phyloP scores from a whole-genome alignment of 164 flowering plant genomes.

The Macadamia tetraphylla region DNA sequence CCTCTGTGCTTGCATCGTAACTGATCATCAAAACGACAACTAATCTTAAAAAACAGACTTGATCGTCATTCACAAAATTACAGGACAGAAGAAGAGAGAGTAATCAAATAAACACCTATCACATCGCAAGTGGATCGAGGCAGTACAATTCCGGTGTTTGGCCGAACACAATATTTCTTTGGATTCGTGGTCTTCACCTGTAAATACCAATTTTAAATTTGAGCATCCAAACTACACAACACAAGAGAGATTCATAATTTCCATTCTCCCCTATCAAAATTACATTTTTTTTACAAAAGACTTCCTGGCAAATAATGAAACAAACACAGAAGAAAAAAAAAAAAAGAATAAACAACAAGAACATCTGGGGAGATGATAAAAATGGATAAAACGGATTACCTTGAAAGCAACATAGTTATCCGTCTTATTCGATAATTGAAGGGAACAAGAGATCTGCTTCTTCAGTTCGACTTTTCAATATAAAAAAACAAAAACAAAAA shows the following conservation, averaged over 20 bases:
- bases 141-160: conserved; percentile 70
- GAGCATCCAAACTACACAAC: background rate
- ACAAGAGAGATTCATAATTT: conserved; percentile 1
- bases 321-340: background rate
- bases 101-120: conserved; percentile 27
- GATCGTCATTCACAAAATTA: background rate
- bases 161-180: conserved; percentile 77
- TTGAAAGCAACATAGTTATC: conserved; percentile 77
- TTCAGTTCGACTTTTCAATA: conserved; percentile 55
- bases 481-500: background rate
- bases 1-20: conserved; percentile 75
- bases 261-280: background rate
- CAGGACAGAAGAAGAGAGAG: background rate
- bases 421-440: conserved; percentile 64
- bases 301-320: background rate
- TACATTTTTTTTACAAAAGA: background rate
- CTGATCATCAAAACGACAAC: conserved; percentile 18
- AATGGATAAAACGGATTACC: conserved; percentile 29
- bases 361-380: background rate
- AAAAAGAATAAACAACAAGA: conserved; percentile 2
- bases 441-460: conserved; percentile 87
- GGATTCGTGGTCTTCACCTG: conserved; percentile 91
- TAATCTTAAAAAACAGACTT: background rate
- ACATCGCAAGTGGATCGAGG: conserved; percentile 64
- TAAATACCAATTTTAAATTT: conserved; percentile 4